Evolutionary conservation across 495 filamentous ascomycete genomes (phyloP).

Genomic region (Penicillium angulare): DNA sequence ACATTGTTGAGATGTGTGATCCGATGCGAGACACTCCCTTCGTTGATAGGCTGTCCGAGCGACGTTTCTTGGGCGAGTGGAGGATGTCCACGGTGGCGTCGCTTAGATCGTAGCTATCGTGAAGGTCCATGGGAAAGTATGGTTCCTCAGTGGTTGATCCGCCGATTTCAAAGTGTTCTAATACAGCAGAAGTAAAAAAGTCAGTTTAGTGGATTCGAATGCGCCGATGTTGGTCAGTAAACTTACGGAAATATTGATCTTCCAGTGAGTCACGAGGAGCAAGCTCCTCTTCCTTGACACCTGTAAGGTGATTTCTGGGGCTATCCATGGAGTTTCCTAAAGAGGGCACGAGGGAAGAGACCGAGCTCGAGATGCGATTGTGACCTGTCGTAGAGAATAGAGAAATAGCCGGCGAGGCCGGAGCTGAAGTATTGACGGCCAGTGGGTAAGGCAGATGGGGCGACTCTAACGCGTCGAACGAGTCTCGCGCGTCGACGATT

Average conservation of each 20-base stretch:
- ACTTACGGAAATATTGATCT: slow-evolving; percentile 47
- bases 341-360: slow-evolving; percentile 58
- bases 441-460: slow-evolving; percentile 26
- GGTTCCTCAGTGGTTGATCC: slow-evolving; percentile 30
- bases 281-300: slow-evolving; percentile 56
- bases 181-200: slow-evolving; percentile 2
- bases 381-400: slow-evolving; percentile 42
- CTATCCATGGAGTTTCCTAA: slow-evolving; percentile 52
- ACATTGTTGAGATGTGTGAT: slow-evolving; percentile 70
- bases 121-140: slow-evolving; percentile 31
- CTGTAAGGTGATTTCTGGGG: slow-evolving; percentile 46
- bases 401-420: slow-evolving; percentile 44
- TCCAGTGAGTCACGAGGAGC: slow-evolving; percentile 40
- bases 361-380: slow-evolving; percentile 54
- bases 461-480: slow-evolving; percentile 23
- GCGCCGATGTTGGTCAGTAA: slow-evolving; percentile 17
- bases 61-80: slow-evolving; percentile 55
- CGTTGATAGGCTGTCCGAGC: slow-evolving; percentile 63
- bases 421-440: slow-evolving; percentile 38
- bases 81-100: slow-evolving; percentile 60
- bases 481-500: slow-evolving; percentile 20
- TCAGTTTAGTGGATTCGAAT: background rate
- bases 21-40: slow-evolving; percentile 66
- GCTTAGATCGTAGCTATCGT: slow-evolving; percentile 60
- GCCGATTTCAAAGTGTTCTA: slow-evolving; percentile 41